Conservation (phyloP, 169 alveolate genomes). For the Plasmodium sp. region DNA sequence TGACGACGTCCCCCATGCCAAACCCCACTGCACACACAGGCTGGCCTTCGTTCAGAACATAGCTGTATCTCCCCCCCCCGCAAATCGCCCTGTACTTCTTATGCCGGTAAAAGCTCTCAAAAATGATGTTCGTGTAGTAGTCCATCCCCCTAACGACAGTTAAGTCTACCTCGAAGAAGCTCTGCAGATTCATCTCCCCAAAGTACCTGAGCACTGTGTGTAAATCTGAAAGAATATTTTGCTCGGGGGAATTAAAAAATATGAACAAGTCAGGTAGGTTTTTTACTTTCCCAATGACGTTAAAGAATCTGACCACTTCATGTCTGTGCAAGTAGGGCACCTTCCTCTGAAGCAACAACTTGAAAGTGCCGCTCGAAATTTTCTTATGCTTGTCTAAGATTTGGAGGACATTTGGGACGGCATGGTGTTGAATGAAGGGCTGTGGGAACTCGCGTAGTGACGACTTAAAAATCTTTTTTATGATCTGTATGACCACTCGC, state of each 20-base stretch:
- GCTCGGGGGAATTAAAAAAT: background rate
- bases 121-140: slow-evolving; percentile 45
- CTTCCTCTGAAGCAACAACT: slow-evolving; percentile 21
- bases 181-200: background rate
- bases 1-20: slow-evolving; percentile 74
- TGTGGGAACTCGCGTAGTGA: slow-evolving; percentile 1
- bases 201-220: slow-evolving; percentile 12
- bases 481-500: slow-evolving; percentile 3
- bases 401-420: background rate
- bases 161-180: slow-evolving; percentile 29
- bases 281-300: slow-evolving; percentile 3
- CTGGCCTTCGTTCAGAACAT: background rate
- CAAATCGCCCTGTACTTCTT: slow-evolving; percentile 45
- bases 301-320: background rate
- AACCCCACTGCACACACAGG: slow-evolving; percentile 40
- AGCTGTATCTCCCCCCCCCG: slow-evolving; percentile 70
- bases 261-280: background rate
- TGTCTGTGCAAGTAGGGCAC: slow-evolving; percentile 5
- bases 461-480: slow-evolving; percentile 7
- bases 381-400: slow-evolving; percentile 45
- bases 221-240: background rate
- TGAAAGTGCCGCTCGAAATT: background rate
- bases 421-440: background rate
- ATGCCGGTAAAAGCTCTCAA: slow-evolving; percentile 41
- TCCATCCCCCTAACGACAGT: slow-evolving; percentile 61